phyloP scores from a whole-genome alignment of 805 yeast species.

The Saccharomycopsis sp. region DNA sequence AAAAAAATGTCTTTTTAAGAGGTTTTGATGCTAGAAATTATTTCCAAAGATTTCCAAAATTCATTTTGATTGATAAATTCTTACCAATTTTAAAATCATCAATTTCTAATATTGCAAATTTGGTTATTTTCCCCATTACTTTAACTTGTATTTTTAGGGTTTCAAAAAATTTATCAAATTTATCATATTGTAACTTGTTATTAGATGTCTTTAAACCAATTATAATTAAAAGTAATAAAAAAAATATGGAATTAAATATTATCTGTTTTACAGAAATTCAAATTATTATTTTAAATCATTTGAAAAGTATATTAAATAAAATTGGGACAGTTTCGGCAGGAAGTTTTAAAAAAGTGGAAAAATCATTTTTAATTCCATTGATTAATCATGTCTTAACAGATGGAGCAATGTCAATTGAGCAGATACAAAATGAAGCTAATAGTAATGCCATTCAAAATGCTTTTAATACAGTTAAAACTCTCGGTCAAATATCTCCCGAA shows the following conservation, averaged over 20 bases:
- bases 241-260: conserved; percentile 24
- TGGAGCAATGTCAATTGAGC: conserved; percentile 17
- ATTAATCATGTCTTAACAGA: conserved; percentile 23
- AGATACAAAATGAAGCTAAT: conserved; percentile 17
- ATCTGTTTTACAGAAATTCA: conserved; percentile 24
- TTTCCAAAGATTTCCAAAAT: conserved; percentile 48
- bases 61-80: conserved; percentile 54
- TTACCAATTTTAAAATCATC: conserved; percentile 53
- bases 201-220: conserved; percentile 22
- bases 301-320: conserved; percentile 22
- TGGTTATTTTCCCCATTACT: conserved; percentile 32
- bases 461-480: conserved; percentile 13
- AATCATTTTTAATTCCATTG: conserved; percentile 25
- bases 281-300: conserved; percentile 23
- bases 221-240: conserved; percentile 12
- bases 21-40: conserved; percentile 41
- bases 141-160: conserved; percentile 49
- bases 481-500: conserved; percentile 19
- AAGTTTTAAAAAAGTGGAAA: conserved; percentile 18
- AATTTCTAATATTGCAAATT: conserved; percentile 22
- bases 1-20: conserved; percentile 56
- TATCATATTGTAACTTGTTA: conserved; percentile 69
- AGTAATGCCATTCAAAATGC: conserved; percentile 16
- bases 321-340: conserved; percentile 23
- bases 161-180: conserved; percentile 57